Conservation (phyloP, 495 filamentous ascomycete genomes). For the Platismatia glauca region DNA sequence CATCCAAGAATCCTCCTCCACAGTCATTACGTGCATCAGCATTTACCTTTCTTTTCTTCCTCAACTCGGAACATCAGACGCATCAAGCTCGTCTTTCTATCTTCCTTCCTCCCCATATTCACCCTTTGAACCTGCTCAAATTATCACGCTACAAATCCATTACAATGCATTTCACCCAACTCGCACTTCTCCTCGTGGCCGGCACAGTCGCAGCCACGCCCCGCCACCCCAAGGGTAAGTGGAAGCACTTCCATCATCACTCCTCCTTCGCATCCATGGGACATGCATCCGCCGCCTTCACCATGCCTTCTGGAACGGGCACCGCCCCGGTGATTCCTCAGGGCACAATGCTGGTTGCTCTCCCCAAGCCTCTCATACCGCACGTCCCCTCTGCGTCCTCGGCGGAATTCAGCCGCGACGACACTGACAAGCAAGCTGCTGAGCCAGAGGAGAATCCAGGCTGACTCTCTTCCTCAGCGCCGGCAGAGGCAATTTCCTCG, state of each 20-base stretch:
- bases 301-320: constrained; percentile 1
- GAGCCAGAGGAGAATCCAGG: background rate
- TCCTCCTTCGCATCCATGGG: background rate
- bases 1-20: constrained; percentile 8
- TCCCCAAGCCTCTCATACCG: background rate
- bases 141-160: background rate
- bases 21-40: constrained; percentile 11
- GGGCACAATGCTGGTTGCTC: background rate
- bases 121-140: background rate
- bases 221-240: background rate
- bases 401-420: background rate
- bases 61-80: constrained; percentile 11
- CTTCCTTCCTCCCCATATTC: background rate
- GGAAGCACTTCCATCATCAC: constrained; percentile 2
- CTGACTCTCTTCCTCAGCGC: constrained; percentile 2
- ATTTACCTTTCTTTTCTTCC: background rate
- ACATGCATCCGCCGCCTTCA: background rate
- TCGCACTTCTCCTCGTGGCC: constrained; percentile 7
- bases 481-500: background rate
- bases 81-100: constrained; percentile 3
- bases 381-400: background rate
- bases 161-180: constrained; percentile 2
- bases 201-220: constrained; percentile 6
- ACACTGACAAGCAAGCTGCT: background rate
- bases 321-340: background rate